These are phyloP conservation scores for Pyrus hybrid DNA, from an alignment of 331 rosid genomes.

Conservation along the genomic window DNA sequence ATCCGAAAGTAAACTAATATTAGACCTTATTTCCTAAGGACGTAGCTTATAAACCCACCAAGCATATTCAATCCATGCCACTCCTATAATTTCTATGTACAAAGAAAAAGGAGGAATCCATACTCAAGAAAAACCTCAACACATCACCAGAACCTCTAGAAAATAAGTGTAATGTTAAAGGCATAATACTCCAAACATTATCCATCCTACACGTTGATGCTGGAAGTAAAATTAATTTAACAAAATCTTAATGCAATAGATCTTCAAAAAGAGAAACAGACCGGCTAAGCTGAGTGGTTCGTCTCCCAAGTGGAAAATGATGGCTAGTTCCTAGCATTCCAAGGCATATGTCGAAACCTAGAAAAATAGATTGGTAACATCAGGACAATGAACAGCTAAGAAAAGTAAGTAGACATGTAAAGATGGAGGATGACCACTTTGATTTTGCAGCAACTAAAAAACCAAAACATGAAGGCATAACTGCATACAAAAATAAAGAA, in stretches of 20 bases:
- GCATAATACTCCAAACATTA: not conserved
- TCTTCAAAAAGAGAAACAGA: conserved; percentile 14
- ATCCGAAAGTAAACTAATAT: not conserved
- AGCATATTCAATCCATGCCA: not conserved
- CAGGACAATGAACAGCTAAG: not conserved
- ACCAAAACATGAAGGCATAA: not conserved
- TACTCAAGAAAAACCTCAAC: not conserved
- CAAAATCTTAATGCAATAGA: not conserved
- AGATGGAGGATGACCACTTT: not conserved
- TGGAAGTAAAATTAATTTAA: not conserved
- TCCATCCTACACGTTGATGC: not conserved
- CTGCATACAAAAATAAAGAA: not conserved
- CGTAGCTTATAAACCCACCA: not conserved
- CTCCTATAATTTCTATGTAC: not conserved
- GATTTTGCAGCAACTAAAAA: not conserved
- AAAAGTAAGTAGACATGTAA: not conserved
- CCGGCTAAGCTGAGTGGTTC: conserved; percentile 22
- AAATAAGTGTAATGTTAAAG: not conserved
- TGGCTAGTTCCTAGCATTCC: conserved; percentile 38
- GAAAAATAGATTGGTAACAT: not conserved
- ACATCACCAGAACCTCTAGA: not conserved
- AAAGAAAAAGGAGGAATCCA: not conserved
- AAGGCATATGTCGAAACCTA: conserved; percentile 47
- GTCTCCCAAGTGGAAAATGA: conserved; percentile 1
- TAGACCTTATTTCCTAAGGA: not conserved